phyloP scores from a whole-genome alignment of 345 rosid species.

The Lepidium sativum region DNA sequence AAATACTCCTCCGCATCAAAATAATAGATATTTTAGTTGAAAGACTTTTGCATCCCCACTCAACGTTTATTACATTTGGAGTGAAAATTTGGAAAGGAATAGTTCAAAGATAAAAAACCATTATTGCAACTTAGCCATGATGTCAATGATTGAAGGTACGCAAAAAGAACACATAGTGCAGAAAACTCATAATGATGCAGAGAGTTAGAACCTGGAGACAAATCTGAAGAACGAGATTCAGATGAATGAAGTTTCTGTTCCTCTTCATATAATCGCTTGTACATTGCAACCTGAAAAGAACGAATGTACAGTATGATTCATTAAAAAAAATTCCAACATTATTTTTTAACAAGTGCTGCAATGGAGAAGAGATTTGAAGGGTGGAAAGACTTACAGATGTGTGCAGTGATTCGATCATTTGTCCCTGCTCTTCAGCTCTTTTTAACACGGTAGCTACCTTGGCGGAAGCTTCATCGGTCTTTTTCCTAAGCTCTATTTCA shows the following conservation, averaged over 20 bases:
- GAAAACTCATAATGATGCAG: neutral
- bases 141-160: neutral
- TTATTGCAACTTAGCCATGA: neutral
- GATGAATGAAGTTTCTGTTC: constrained; percentile 63
- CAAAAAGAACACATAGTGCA: constrained; percentile 11
- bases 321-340: neutral
- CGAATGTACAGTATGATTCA: neutral
- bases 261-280: constrained; percentile 85
- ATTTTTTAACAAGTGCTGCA: no score
- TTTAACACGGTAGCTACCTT: constrained; percentile 73
- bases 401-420: constrained; percentile 88
- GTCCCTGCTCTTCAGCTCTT: constrained; percentile 89
- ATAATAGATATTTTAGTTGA: no score
- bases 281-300: constrained; percentile 72
- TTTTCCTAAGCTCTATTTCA: constrained; percentile 61
- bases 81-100: neutral
- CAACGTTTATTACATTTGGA: neutral
- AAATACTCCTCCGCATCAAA: no score
- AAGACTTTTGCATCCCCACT: neutral
- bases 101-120: neutral
- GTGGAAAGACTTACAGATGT: constrained; percentile 52
- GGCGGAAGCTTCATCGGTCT: constrained; percentile 68
- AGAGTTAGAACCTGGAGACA: constrained; percentile 48
- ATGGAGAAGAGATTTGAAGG: neutral
- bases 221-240: constrained; percentile 32